phyloP scores from a whole-genome alignment of 495 filamentous ascomycete species.

The Aspergillus diversus region DNA sequence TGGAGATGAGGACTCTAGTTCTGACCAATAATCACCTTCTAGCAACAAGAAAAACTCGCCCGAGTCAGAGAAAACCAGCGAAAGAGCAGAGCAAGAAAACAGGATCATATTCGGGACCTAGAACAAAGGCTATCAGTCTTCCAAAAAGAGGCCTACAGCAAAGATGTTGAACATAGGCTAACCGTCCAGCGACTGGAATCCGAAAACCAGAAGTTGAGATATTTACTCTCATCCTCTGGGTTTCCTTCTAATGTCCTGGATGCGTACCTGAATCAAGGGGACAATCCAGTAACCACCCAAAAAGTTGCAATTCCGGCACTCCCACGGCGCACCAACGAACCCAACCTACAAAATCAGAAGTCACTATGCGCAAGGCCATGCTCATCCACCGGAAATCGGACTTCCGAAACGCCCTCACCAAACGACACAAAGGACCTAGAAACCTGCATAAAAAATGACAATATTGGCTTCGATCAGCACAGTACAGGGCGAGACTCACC shows the following conservation, averaged over 20 bases:
- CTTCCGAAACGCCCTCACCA: neutral
- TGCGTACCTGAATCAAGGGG: constrained; percentile 33
- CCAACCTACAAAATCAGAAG: neutral
- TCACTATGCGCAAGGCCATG: neutral
- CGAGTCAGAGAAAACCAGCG: constrained; percentile 79
- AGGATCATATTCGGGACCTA: constrained; percentile 73
- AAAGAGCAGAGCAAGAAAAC: constrained; percentile 72
- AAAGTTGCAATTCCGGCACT: constrained; percentile 49
- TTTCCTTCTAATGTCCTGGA: constrained; percentile 32
- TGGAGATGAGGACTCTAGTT: neutral
- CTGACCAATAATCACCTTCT: constrained; percentile 20
- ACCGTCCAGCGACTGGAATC: constrained; percentile 41
- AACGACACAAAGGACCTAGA: neutral
- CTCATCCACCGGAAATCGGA: neutral
- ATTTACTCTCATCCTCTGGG: constrained; percentile 33
- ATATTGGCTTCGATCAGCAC: neutral
- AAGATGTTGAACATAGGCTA: constrained; percentile 43
- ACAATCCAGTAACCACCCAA: constrained; percentile 22
- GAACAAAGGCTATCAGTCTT: constrained; percentile 65
- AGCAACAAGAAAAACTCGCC: constrained; percentile 43
- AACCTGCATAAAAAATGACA: neutral
- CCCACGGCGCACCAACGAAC: constrained; percentile 14
- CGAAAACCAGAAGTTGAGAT: constrained; percentile 41
- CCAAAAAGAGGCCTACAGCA: constrained; percentile 47
- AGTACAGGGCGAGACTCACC: neutral